Base-by-base conservation (phyloP, 768 basidiomycete species). In the Lyophyllum atratum region DNA sequence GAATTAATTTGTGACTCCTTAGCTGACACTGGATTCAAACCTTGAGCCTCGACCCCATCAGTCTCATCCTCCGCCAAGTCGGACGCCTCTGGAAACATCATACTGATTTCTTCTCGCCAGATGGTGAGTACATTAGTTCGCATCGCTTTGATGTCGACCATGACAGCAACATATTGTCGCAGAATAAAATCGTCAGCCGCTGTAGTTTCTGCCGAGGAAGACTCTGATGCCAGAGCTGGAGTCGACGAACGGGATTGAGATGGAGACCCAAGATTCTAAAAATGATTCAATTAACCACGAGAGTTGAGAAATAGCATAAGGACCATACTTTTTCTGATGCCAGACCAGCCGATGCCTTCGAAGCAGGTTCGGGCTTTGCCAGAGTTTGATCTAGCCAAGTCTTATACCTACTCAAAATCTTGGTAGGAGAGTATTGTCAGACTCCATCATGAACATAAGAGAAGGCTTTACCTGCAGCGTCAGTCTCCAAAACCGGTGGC, bases 401-500 rank as follows among this genome's bases (percentile, higher is more conserved):
- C 55, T 74, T 83, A 67, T 92, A 94, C 53, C 94, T 81, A 63
- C 86, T 89, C 49, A 95, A 64, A 56, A 97, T 85, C 93, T 95
- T 44, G 31, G 9, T 28, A 39, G 39, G 45, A 29, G 25, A 43
- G 51, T 25, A 60, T 11, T n/a, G 17, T 47, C n/a, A 34, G 31
- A 44, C 25, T 44, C 6, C 39, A 14, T 31, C 9, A 8, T 15
- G 37, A 33, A 40, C 52, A 21, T 26, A 33, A 49, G 33, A 49
- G 39, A 21, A 42, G 21, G 57, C 62, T 77, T 37, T 48, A 93
- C 94, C 84, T 99, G 96, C 25, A 99, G 73, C 6, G 89, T 92
- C 55, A 98, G 74, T 65, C 82, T 85, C 97, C 96, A 98, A 70
- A 98, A 98, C 49, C 90, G 82, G 71, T 87, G 80, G 33, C 83